phyloP scores from a whole-genome alignment of 331 rosid species.

The Stylosanthes scabra region DNA sequence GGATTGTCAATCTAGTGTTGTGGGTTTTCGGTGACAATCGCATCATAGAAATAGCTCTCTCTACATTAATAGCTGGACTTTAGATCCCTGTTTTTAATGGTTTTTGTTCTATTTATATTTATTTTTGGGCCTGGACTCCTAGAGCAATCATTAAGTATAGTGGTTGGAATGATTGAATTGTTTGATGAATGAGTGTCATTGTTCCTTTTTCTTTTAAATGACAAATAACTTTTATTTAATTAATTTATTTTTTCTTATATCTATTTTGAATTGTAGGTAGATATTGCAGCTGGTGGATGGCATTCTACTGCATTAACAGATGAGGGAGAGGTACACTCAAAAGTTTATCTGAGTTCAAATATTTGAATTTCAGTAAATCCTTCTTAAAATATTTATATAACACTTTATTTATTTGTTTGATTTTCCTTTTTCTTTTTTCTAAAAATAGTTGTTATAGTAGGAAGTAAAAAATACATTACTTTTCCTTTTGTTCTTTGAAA shows the following conservation, averaged over 20 bases:
- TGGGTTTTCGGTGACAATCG: too few relatives aligned
- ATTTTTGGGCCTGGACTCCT: background rate
- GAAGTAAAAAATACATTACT: background rate
- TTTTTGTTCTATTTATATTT: background rate
- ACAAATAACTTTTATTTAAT: slow-evolving; percentile 26
- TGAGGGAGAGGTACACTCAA: slow-evolving; percentile 81
- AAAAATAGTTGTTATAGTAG: slow-evolving; percentile 1
- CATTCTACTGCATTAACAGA: slow-evolving; percentile 93
- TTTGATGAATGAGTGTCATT: background rate
- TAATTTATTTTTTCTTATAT: background rate
- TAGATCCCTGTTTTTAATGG: background rate
- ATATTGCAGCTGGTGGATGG: slow-evolving; percentile 99
- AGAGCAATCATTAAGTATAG: background rate
- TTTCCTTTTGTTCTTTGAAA: background rate
- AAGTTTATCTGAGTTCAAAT: slow-evolving; percentile 23
- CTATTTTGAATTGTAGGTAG: slow-evolving; percentile 63
- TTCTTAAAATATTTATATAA: slow-evolving; percentile 1
- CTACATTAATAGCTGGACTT: too few relatives aligned
- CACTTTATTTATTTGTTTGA: background rate
- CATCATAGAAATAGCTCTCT: too few relatives aligned
- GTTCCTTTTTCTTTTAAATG: background rate
- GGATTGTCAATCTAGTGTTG: too few relatives aligned
- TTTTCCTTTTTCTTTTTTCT: slow-evolving; percentile 1
- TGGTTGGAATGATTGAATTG: background rate
- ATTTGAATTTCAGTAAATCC: slow-evolving; percentile 24